Conservation (phyloP, 768 basidiomycete species). For the Daedaleopsis sinensis region DNA sequence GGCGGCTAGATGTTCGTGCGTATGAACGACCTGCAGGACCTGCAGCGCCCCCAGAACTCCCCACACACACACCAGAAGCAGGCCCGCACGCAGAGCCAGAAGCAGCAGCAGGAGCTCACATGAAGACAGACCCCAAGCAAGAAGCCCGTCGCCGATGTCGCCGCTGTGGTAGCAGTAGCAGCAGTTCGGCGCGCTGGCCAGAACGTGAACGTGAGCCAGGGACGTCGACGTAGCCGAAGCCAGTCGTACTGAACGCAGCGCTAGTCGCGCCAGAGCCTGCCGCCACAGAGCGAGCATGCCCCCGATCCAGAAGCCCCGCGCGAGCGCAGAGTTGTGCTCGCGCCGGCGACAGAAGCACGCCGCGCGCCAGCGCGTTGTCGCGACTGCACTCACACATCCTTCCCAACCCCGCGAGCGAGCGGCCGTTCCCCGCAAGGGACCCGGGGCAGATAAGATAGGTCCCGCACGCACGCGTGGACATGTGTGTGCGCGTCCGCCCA, state of each 20-base stretch:
- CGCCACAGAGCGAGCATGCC: background rate
- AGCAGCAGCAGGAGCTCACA: background rate
- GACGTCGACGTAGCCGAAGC: background rate
- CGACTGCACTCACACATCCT: background rate
- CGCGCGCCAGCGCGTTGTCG: background rate
- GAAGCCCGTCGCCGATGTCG: background rate
- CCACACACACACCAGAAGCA: background rate
- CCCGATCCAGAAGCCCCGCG: background rate
- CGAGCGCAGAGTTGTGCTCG: background rate
- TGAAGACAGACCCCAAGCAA: background rate
- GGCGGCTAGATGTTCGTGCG: background rate
- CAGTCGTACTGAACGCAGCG: background rate
- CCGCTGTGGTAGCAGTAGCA: too few species aligned
- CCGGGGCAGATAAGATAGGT: conserved; percentile 16
- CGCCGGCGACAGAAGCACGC: background rate
- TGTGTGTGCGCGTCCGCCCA: conserved; percentile 7
- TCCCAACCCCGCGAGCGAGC: background rate
- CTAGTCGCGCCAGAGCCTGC: background rate
- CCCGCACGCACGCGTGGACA: background rate
- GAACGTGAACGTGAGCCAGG: too few species aligned
- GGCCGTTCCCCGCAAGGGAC: background rate
- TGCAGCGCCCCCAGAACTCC: conserved; percentile 6
- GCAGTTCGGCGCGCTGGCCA: background rate
- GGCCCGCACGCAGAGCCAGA: background rate
- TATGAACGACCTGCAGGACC: background rate